Base-by-base conservation (phyloP, 495 filamentous ascomycete genomes). In the Aspergillus nanangensis region DNA sequence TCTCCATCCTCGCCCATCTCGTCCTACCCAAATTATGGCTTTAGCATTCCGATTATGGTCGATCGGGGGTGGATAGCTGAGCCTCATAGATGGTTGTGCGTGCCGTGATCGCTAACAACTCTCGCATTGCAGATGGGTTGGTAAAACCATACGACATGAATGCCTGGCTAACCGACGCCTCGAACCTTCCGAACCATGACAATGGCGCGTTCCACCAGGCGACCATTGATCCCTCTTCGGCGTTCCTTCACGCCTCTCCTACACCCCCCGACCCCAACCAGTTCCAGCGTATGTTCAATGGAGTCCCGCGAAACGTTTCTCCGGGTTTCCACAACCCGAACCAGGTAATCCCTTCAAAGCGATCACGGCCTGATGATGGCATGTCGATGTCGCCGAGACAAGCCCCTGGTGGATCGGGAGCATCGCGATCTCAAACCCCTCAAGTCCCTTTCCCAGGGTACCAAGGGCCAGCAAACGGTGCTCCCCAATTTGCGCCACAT, bases 341-440 rank as follows among this genome's bases (percentile, higher is more conserved):
- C 66, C 76, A 85, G 27, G 81, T 95, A 61, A 80, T 95, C 47
- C 91, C 91, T 43, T 88, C 90, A 3, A 96, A 96, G 63, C 79
- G 90, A 55, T 79, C 87, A 27, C 79, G 90, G 45, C 87, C 88
- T 21, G 89, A 94, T 66, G 90, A 96, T 67, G 87, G 81, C 47
- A 77, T 93, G 51, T 80, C 78, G 44, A 83, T 86, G 69, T 95
- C 91, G 23, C 90, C 91, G 44, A 78, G 84, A 58, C 87, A 81
- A 63, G 79, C 82, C 31, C 82, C 87, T 13, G 83, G 82, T 18
- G 83, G 83, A 61, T 64, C 90, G 20, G 80, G 86, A 23, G 81
- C 79, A 25, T 95, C 92, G 65, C 89, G 91, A 64, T 91, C 92
- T 52, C 91, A 95, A 55, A 97, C 92, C 22, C 92, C 92, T 23